Evolutionary conservation across 192 early-diverging fungal genomes (phyloP), one percentile per base, ranked within the genome.

Genomic region (Umbelopsis isabellina): DNA sequence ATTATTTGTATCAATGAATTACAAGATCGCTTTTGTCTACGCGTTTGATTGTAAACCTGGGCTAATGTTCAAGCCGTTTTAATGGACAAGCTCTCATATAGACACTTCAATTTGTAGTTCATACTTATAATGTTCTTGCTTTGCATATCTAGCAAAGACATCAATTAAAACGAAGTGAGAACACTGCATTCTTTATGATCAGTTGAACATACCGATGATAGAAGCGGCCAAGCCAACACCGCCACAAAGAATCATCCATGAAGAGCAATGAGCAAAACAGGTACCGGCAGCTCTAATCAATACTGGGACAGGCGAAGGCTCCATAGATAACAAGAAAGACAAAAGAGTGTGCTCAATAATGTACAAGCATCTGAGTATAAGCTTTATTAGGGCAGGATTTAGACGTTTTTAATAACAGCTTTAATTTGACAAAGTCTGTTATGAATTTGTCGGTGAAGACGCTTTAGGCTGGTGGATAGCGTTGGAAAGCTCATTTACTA

Each of bases 211-310:
- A 61, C 55, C 55, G 13, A 61, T 61, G 55, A 61, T 61, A 25
- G 27, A 33, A 16, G 55, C 55, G 11, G 55, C 55, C 0, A 61
- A 30, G 2, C 55, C 55, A 1, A 61, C 55, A 35, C 55, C 55
- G 18, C 55, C 55, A n/a, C 55, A 61, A 6, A 61, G 55, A 25
- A 61, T 61, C 25, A 61, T 61, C 55, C 55, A 61, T 16, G 55
- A 37, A 2, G 55, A 16, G 30, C 55, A 61, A 4, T 61, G 55
- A 35, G 13, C 18, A 5, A 61, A 35, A 11, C 25, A 35, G 4
- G 33, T 35, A 4, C 33, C 8, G 8, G 55, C 30, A 35, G 30
- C 55, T 35, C 27, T 10, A n/a, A 35, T 0, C 5, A 35, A 25
- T 27, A 35, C 16, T 61, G 55, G 25, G 7, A 30, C 15, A 15